Percentiles rank a stretch among this genome's conserved stretches.
Evolutionary conservation across 2,329 filamentous ascomycete genomes (phyloP).

Genomic region (Cladophialophora chaetospira): DNA sequence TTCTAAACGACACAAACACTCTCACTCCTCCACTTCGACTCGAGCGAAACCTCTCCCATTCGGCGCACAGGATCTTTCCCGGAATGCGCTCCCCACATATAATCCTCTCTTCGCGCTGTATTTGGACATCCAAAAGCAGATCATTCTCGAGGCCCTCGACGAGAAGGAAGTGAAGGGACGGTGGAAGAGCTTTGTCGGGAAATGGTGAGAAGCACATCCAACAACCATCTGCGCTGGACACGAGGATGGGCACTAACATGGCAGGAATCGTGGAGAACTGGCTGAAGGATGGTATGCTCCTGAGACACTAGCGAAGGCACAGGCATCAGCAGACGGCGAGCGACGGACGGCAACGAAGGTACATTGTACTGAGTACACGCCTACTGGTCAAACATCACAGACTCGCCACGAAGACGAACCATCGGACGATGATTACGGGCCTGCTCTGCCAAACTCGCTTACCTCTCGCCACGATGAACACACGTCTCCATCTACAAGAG

Average conservation of each 20-base stretch:
- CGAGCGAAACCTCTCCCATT: slow-evolving; percentile 58
- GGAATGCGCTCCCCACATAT: slow-evolving; percentile 67
- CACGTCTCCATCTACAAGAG: slow-evolving; percentile 32
- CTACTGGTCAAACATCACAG: neutral
- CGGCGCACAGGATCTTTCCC: slow-evolving; percentile 65
- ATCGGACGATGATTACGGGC: slow-evolving; percentile 60
- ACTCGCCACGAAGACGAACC: slow-evolving; percentile 12
- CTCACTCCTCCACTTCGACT: neutral
- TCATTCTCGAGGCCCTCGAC: slow-evolving; percentile 67
- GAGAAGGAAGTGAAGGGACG: slow-evolving; percentile 76
- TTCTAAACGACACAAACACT: neutral
- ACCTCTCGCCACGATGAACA: slow-evolving; percentile 31
- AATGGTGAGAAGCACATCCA: slow-evolving; percentile 66
- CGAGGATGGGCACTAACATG: slow-evolving; percentile 26
- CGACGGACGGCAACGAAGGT: slow-evolving; percentile 11
- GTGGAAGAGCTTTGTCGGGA: slow-evolving; percentile 90
- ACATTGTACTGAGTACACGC: neutral
- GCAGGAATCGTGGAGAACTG: slow-evolving; percentile 79
- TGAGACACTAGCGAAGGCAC: slow-evolving; percentile 61
- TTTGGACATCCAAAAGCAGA: slow-evolving; percentile 81
- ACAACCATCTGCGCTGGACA: neutral
- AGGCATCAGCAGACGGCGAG: slow-evolving; percentile 1
- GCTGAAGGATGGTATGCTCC: slow-evolving; percentile 94
- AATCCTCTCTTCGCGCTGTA: slow-evolving; percentile 78
- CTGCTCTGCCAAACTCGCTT: slow-evolving; percentile 45